A percentile compares a stretch with the other conserved stretches of the same genome.
Conservation (phyloP, 1,284 basidiomycete genomes). For the Tremellales sp. region DNA sequence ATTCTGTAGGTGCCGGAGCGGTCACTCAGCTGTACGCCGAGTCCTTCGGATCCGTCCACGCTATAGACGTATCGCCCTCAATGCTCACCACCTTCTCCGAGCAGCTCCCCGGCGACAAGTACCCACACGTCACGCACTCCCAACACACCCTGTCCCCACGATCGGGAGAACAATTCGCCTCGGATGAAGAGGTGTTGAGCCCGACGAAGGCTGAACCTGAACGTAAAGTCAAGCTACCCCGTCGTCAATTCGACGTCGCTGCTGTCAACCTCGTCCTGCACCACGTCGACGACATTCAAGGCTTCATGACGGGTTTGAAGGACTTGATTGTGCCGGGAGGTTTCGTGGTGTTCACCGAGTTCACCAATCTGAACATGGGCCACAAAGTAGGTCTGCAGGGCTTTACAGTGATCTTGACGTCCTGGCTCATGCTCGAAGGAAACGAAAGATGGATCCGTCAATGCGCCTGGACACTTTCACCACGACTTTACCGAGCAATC, state of each 20-base stretch:
- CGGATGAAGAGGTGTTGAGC: conserved; percentile 6
- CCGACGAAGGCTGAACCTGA: conserved; percentile 16
- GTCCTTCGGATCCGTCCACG: conserved; percentile 26
- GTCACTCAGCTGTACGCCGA: conserved; percentile 28
- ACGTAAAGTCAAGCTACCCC: conserved; percentile 17
- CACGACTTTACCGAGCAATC: conserved; percentile 12
- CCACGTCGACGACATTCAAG: conserved; percentile 30
- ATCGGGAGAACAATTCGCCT: conserved; percentile 8
- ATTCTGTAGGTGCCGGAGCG: conserved; percentile 3
- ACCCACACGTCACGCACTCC: conserved; percentile 11
- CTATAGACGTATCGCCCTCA: conserved; percentile 29
- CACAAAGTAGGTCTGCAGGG: not conserved
- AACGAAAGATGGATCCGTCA: conserved; percentile 11
- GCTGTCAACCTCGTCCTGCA: conserved; percentile 35
- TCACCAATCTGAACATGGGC: conserved; percentile 9
- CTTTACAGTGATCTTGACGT: not conserved
- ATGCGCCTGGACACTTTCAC: conserved; percentile 25
- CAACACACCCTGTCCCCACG: conserved; percentile 19
- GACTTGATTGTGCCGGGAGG: conserved; percentile 24
- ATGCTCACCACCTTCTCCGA: conserved; percentile 29
- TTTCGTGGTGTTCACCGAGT: conserved; percentile 33
- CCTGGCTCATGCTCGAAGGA: not conserved
- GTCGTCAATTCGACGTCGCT: conserved; percentile 25
- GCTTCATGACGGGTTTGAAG: conserved; percentile 24
- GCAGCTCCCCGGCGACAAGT: conserved; percentile 3